Conservation (phyloP, 768 basidiomycete species). For the Trametes cingulata region DNA sequence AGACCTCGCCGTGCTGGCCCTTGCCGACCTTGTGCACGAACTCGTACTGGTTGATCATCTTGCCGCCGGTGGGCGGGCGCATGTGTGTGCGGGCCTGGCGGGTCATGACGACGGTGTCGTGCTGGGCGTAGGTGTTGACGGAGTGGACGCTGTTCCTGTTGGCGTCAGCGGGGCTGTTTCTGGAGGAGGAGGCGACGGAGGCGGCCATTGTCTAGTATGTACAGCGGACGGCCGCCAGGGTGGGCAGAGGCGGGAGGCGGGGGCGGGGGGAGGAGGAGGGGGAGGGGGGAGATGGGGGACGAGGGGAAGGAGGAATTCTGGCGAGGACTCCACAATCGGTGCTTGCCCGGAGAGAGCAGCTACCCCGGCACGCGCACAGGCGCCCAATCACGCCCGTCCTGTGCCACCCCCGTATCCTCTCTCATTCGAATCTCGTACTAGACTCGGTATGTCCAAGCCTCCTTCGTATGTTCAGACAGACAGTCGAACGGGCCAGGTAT, state of each 20-base stretch:
- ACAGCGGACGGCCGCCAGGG: slow-evolving; percentile 16
- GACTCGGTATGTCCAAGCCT: background rate
- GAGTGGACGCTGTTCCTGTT: slow-evolving; percentile 21
- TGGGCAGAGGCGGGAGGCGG: slow-evolving; percentile 6
- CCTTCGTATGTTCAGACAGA: background rate
- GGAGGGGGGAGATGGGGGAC: background rate
- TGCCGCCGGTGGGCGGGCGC: slow-evolving; percentile 37
- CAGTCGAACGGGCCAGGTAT: background rate
- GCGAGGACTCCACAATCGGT: slow-evolving; percentile 15
- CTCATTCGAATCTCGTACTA: background rate
- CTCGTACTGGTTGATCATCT: slow-evolving; percentile 84
- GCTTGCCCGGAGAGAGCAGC: background rate
- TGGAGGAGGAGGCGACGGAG: slow-evolving; percentile 20
- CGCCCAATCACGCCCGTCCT: slow-evolving; percentile 17
- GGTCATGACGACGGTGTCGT: slow-evolving; percentile 52
- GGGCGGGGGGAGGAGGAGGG: background rate
- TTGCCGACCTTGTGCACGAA: slow-evolving; percentile 76
- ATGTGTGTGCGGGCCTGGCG: slow-evolving; percentile 34
- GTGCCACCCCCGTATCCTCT: background rate
- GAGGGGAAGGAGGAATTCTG: slow-evolving; percentile 10
- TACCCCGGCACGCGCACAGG: slow-evolving; percentile 7
- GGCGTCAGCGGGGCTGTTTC: slow-evolving; percentile 15
- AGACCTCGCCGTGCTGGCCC: slow-evolving; percentile 91
- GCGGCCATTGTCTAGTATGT: slow-evolving; percentile 26
- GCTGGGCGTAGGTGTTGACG: slow-evolving; percentile 31